Evolutionary conservation across 2,329 filamentous ascomycete species (phyloP).

Genomic region (Sporothrix luriei): DNA sequence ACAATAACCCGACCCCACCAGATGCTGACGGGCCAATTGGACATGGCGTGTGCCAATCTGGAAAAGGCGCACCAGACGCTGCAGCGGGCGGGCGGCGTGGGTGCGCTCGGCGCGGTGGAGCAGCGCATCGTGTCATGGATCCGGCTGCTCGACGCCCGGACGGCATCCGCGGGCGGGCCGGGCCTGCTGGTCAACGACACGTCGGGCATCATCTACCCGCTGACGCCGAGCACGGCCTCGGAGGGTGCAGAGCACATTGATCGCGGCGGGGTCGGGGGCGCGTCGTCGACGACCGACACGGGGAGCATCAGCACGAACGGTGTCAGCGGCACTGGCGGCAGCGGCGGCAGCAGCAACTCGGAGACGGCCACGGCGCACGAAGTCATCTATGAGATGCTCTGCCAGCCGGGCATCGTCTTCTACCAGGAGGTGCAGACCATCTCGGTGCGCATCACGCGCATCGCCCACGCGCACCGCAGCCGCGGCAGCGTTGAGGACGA

Average conservation of each 20-base stretch:
- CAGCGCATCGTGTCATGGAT: conserved; percentile 14
- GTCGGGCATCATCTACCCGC: not conserved
- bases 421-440: conserved; percentile 18
- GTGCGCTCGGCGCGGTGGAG: not conserved
- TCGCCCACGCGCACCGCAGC: conserved; percentile 14
- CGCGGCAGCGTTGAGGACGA: conserved; percentile 18
- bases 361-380: not conserved
- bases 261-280: not conserved
- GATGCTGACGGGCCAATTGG: not conserved
- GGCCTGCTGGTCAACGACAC: not conserved
- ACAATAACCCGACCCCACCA: too few relatives aligned
- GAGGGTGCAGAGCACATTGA: not conserved
- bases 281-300: not conserved
- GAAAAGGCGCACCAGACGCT: conserved; percentile 9
- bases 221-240: not conserved
- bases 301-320: too few relatives aligned
- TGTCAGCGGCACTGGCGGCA: too few relatives aligned
- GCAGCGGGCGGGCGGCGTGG: not conserved
- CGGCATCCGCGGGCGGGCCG: not conserved
- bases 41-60: not conserved
- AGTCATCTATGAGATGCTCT: conserved; percentile 2
- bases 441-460: conserved; percentile 7
- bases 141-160: not conserved
- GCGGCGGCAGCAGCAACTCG: not conserved
- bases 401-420: conserved; percentile 7